phyloP scores from a whole-genome alignment of 202 grass and related monocot genomes.

The Hordeum pubiflorum region DNA sequence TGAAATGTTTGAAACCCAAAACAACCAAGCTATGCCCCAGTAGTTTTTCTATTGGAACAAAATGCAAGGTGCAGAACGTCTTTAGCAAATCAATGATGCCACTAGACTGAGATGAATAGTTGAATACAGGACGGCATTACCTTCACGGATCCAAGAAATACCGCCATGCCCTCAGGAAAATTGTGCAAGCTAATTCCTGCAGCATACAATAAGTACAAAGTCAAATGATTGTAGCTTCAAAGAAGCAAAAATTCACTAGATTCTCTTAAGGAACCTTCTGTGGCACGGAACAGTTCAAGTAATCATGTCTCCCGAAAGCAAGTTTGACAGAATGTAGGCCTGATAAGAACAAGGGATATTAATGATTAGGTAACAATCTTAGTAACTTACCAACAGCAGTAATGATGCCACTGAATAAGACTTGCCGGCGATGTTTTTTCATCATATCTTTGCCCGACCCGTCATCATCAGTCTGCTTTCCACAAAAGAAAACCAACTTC shows the following conservation, averaged over 20 bases:
- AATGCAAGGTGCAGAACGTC: neutral
- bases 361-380: conserved; percentile 9
- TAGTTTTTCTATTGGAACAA: conserved; percentile 5
- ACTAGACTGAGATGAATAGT: conserved; percentile 13
- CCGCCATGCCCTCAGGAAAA: conserved; percentile 89
- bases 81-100: neutral
- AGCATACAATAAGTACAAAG: conserved; percentile 32
- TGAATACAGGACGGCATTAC: conserved; percentile 32
- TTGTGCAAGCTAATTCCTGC: conserved; percentile 91
- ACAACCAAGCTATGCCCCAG: neutral
- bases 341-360: neutral
- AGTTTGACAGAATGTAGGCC: neutral
- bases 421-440: conserved; percentile 77
- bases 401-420: conserved; percentile 92
- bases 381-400: conserved; percentile 84
- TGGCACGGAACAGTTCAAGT: conserved; percentile 17
- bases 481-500: conserved; percentile 46
- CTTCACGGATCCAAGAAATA: conserved; percentile 95
- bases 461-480: conserved; percentile 55
- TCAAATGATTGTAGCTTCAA: conserved; percentile 8
- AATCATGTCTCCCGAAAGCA: neutral
- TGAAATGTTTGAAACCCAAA: neutral
- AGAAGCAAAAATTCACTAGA: neutral
- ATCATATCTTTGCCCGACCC: conserved; percentile 82
- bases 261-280: neutral